These are phyloP conservation scores for Yamadazyma kanchanaburiensis DNA, from an alignment of 1,139 yeast species.

Conservation along the genomic window DNA sequence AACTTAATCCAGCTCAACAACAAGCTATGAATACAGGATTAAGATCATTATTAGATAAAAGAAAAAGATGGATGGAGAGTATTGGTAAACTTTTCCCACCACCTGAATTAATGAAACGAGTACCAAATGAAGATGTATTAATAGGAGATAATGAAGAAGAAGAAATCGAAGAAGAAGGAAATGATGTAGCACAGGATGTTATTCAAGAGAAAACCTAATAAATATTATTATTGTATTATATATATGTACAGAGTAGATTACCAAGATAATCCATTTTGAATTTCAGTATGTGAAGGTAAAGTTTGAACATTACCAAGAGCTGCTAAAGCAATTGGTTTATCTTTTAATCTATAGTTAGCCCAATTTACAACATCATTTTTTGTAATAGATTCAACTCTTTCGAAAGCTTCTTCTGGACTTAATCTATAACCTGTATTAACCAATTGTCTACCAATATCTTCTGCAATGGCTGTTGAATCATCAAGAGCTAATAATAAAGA, in stretches of 20 bases:
- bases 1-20: conserved; percentile 34
- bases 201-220: conserved; percentile 18
- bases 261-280: conserved; percentile 36
- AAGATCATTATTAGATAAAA: conserved; percentile 75
- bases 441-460: conserved; percentile 95
- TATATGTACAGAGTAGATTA: conserved; percentile 1
- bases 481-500: conserved; percentile 84
- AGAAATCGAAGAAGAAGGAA: conserved; percentile 39
- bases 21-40: conserved; percentile 73
- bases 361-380: conserved; percentile 79
- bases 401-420: conserved; percentile 89
- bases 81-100: conserved; percentile 81
- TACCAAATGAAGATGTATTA: conserved; percentile 61
- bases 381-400: conserved; percentile 74
- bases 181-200: conserved; percentile 50
- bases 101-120: conserved; percentile 68
- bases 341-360: conserved; percentile 80
- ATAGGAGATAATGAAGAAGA: conserved; percentile 34
- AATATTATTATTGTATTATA: conserved; percentile 2
- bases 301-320: conserved; percentile 80
- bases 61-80: conserved; percentile 82
- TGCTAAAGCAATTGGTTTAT: conserved; percentile 82
- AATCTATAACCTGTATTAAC: conserved; percentile 91
- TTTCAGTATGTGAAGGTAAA: conserved; percentile 57
- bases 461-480: conserved; percentile 95